A percentile compares a stretch with the other conserved stretches of the same genome.
These are phyloP conservation scores for Melanopsichium pennsylvanicum DNA, from an alignment of 1,284 basidiomycete species.

Conservation along the genomic window DNA sequence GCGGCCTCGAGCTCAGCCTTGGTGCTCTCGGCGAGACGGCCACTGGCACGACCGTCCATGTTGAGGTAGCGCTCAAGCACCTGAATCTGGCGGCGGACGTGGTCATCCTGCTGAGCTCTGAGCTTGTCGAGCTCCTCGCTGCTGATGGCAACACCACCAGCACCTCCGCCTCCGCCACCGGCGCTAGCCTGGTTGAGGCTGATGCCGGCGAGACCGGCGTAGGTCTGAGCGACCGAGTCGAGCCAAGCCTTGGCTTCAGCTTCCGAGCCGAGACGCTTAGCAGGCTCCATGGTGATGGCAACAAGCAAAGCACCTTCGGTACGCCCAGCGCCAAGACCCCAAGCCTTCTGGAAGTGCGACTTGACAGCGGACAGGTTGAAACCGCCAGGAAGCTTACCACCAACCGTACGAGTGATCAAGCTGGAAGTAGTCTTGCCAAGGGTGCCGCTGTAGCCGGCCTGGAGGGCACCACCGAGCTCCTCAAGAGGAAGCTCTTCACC, in stretches of 20 bases:
- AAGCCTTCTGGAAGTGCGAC: constrained; percentile 66
- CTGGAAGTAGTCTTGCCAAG: constrained; percentile 95
- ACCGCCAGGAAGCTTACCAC: constrained; percentile 97
- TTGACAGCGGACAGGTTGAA: constrained; percentile 97
- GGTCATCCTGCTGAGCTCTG: constrained; percentile 88
- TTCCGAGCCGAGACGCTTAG: constrained; percentile 91
- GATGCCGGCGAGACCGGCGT: constrained; percentile 87
- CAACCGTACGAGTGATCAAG: constrained; percentile 87
- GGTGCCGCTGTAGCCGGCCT: constrained; percentile 81
- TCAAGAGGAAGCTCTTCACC: constrained; percentile 89
- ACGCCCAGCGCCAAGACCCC: constrained; percentile 89
- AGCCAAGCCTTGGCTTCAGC: constrained; percentile 92
- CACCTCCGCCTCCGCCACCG: constrained; percentile 71
- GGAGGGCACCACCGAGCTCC: constrained; percentile 87
- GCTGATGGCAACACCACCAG: constrained; percentile 76
- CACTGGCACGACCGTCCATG: constrained; percentile 88
- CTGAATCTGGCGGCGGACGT: constrained; percentile 91
- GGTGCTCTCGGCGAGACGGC: constrained; percentile 85
- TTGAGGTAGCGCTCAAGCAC: constrained; percentile 95
- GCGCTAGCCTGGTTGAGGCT: constrained; percentile 71
- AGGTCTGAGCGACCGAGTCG: constrained; percentile 81
- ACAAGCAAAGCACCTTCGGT: constrained; percentile 90
- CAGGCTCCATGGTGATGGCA: constrained; percentile 87
- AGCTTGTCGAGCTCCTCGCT: constrained; percentile 98
- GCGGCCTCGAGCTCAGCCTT: constrained; percentile 77